Conservation (phyloP, 75 land plant species). For the Pinus albicaulis region DNA sequence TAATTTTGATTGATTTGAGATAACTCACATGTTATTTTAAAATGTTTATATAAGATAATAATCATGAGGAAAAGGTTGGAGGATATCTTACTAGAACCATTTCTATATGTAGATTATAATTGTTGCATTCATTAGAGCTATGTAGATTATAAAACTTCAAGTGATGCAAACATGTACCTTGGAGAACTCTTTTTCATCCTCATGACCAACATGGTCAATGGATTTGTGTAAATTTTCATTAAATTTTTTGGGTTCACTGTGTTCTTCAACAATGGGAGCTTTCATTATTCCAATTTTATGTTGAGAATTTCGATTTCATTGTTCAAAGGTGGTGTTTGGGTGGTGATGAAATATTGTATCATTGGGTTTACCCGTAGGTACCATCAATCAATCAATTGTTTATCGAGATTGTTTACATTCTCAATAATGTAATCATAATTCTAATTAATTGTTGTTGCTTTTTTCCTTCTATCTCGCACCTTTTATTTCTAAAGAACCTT, state of each 20-base stretch:
- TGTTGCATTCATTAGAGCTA: conserved; percentile 14
- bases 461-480: no score
- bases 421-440: no score
- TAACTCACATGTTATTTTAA: background rate
- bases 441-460: no score
- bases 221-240: conserved; percentile 23
- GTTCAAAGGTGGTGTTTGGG: conserved; percentile 25
- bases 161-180: conserved; percentile 14
- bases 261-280: conserved; percentile 35
- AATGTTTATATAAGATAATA: no score
- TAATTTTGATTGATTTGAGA: background rate
- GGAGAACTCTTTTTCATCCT: conserved; percentile 19
- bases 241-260: conserved; percentile 25
- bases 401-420: no score
- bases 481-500: no score
- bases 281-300: conserved; percentile 14
- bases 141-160: conserved; percentile 8
- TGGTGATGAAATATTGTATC: conserved; percentile 13
- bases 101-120: conserved; percentile 15
- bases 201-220: conserved; percentile 29
- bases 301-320: conserved; percentile 23
- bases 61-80: background rate
- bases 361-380: conserved; percentile 41
- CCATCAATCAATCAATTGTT: no score
- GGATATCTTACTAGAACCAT: background rate